Conservation (phyloP, 257 asterid species). For the Solanum tarapatanum region DNA sequence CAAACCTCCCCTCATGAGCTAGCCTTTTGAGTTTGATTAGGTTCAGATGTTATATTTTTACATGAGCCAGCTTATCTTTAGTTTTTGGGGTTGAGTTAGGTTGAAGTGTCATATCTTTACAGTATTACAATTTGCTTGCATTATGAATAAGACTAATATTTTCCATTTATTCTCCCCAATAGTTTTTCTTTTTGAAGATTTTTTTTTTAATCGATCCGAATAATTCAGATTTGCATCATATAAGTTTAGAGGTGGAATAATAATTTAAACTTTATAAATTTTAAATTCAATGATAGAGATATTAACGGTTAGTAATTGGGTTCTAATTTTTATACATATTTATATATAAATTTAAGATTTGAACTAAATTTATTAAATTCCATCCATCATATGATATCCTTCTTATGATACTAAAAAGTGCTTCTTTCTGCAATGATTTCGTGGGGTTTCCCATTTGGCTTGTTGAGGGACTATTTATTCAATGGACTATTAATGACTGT, state of each 20-base stretch:
- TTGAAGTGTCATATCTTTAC: rapidly evolving
- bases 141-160: not conserved
- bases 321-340: not conserved
- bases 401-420: not conserved
- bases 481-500: not conserved
- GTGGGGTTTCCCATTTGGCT: not conserved
- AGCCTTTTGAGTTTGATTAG: rapidly evolving
- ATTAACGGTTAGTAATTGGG: not conserved
- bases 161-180: not conserved
- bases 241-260: not conserved
- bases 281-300: not conserved
- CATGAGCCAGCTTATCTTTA: no score
- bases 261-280: not conserved
- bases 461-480: not conserved
- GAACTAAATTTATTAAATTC: not conserved
- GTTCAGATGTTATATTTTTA: no score
- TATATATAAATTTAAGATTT: not conserved
- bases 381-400: not conserved
- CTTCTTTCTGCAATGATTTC: not conserved
- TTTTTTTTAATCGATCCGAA: not conserved
- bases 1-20: no score
- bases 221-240: not conserved
- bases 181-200: not conserved
- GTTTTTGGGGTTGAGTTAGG: no score
- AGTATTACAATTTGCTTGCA: not conserved